Evolutionary conservation across 768 basidiomycete species (phyloP), one percentile per base, ranked within the genome.

Genomic region (Tricholoma bakamatsutake): DNA sequence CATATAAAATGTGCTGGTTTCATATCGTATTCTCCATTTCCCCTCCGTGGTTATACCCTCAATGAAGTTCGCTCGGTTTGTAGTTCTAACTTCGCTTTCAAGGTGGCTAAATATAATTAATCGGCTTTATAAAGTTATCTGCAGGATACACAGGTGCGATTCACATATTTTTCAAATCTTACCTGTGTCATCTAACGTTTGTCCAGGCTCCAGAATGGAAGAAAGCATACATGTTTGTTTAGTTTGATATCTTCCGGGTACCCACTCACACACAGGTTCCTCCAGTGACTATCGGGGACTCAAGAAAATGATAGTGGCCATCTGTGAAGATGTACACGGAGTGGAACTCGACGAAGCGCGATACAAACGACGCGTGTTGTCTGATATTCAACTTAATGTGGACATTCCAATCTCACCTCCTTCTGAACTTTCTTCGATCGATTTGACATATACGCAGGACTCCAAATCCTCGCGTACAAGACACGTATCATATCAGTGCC

Each of bases 141-240:
- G n/a, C 73, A 81, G 60, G 85, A 89, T 63, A 83, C 81, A 1
- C 85, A 86, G 76, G 87, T 81, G 58, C n/a, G 46, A 66, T 53
- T 27, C 13, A 35, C 30, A 50, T 37, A 13, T 50, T 50, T 31
- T 17, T 18, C 24, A n/a, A 7, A 15, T 35, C 43, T 30, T 34
- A 18, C 15, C 27, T 18, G 18, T 50, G 18, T 49, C 17, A 37
- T 51, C 12, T 31, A 15, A 46, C 46, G 7, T 21, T 50, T 30
- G 11, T 54, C 54, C 54, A 90, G 89, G 83, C 79, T 30, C 82
- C 87, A 1, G 89, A 90, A 69, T 91, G 85, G 85, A 82, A 83
- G 60, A 80, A 74, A 60, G 83, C 81, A 2, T 85, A 88, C 64
- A 85, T 87, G 85, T 81, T 55, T 35, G 74, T 67, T n/a, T 21